Evolutionary conservation across 139 green algal genomes (phyloP).

Genomic region (Trebouxia sp.): DNA sequence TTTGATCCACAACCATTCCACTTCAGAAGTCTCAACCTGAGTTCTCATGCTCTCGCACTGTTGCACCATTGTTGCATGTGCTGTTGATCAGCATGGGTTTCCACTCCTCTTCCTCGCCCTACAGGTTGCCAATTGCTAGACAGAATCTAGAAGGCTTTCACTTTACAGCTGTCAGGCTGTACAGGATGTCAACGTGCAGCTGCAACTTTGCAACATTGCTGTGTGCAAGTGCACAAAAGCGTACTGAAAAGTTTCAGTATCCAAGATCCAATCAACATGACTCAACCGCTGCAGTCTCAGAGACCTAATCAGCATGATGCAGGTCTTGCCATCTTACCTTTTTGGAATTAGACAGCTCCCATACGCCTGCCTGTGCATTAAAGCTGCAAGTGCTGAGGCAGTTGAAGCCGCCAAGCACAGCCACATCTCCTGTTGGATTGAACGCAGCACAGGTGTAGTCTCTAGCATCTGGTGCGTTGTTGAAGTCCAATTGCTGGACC

Average conservation of each 20-base stretch:
- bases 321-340: not conserved
- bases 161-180: not conserved
- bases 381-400: slow-evolving; percentile 65
- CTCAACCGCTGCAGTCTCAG: no score
- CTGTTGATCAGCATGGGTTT: no score
- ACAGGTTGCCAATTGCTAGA: not conserved
- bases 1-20: no score
- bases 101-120: no score
- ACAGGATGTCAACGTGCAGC: not conserved
- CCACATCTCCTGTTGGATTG: slow-evolving; percentile 72
- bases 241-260: no score
- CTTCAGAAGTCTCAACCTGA: no score
- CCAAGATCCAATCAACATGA: no score
- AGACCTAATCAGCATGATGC: no score
- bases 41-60: no score
- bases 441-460: slow-evolving; percentile 62
- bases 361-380: slow-evolving; percentile 31
- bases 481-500: slow-evolving; percentile 70
- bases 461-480: slow-evolving; percentile 47
- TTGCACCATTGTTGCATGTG: no score
- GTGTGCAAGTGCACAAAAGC: no score
- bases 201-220: no score
- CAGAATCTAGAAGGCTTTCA: not conserved
- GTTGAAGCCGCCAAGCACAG: slow-evolving; percentile 72
- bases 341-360: not conserved